These are phyloP conservation scores for Globisporangium nodosum DNA, from an alignment of 352 stramenopile species.

Conservation along the genomic window DNA sequence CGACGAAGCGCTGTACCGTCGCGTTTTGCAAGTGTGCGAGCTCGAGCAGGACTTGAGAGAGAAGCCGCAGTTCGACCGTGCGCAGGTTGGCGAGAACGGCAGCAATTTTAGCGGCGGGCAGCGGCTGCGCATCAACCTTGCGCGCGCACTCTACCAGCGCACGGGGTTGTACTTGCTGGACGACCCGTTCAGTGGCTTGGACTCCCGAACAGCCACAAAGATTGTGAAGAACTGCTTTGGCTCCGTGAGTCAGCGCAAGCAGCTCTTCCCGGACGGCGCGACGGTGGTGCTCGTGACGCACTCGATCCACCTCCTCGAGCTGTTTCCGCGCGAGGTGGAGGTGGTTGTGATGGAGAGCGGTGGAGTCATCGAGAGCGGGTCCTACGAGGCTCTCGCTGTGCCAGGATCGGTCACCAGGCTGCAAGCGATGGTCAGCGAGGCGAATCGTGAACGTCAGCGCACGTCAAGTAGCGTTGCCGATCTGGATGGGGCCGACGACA, in stretches of 20 bases:
- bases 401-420: constrained; percentile 20
- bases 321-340: constrained; percentile 31
- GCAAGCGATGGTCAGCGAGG: constrained; percentile 17
- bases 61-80: constrained; percentile 36
- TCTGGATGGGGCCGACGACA: too few relatives aligned
- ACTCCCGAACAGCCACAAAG: constrained; percentile 46
- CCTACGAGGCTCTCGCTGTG: constrained; percentile 20
- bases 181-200: constrained; percentile 81
- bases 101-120: constrained; percentile 87
- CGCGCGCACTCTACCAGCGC: constrained; percentile 72
- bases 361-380: constrained; percentile 36
- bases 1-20: constrained; percentile 37
- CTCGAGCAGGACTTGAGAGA: constrained; percentile 59
- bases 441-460: not conserved
- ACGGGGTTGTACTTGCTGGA: constrained; percentile 82
- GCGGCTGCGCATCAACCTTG: constrained; percentile 75
- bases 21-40: constrained; percentile 60
- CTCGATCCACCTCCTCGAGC: constrained; percentile 54
- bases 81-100: constrained; percentile 63
- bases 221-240: constrained; percentile 47
- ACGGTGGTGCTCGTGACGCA: constrained; percentile 79
- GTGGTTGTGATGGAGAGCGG: constrained; percentile 62
- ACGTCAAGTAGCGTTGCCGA: not conserved
- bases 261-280: constrained; percentile 38
- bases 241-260: constrained; percentile 16